Evolutionary conservation across 148 eudicot species (phyloP).

Genomic region (Dysphania ambrosioides): DNA sequence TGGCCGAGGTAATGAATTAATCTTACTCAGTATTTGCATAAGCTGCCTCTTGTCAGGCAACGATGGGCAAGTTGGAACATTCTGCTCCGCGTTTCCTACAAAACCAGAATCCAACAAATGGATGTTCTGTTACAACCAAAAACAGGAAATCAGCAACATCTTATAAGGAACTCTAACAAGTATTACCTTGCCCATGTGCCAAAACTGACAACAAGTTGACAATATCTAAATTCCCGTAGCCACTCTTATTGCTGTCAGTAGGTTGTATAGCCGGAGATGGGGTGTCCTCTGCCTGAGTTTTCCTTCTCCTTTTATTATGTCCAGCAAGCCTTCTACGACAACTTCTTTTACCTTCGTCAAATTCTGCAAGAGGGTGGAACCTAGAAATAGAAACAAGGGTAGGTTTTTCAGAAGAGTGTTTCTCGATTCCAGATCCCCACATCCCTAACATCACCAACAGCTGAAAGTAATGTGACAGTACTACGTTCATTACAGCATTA

Average conservation of each 20-base stretch:
- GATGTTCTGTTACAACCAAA: background rate
- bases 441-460: background rate
- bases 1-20: conserved; percentile 59
- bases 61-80: conserved; percentile 30
- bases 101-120: conserved; percentile 5
- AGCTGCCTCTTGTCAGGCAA: conserved; percentile 58
- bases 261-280: conserved; percentile 25
- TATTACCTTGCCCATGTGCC: conserved; percentile 33
- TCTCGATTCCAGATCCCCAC: background rate
- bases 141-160: background rate
- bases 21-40: conserved; percentile 60
- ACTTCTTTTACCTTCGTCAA: conserved; percentile 96
- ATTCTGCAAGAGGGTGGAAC: conserved; percentile 85
- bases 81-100: conserved; percentile 54
- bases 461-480: no score
- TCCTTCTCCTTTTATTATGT: conserved; percentile 86
- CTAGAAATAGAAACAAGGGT: conserved; percentile 30
- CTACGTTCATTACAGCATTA: no score
- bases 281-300: conserved; percentile 80
- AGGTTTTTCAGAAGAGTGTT: background rate
- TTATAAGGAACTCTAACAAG: background rate
- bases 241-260: conserved; percentile 10
- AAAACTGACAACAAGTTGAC: conserved; percentile 34
- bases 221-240: conserved; percentile 30
- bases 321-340: conserved; percentile 94